These are phyloP conservation scores for Amanita pseudoporphyria DNA, from an alignment of 768 basidiomycete species.

Conservation along the genomic window DNA sequence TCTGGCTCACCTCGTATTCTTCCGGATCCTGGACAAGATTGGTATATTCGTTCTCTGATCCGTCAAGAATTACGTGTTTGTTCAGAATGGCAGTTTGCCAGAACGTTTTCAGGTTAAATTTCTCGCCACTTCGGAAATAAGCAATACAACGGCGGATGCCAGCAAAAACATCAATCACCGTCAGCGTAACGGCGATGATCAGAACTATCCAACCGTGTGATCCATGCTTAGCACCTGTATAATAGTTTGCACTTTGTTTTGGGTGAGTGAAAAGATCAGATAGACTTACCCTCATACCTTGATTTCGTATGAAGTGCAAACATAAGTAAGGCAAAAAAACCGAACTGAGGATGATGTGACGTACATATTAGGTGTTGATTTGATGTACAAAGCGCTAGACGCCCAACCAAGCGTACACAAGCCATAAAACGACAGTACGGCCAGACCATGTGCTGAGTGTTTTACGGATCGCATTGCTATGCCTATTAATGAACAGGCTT, in stretches of 20 bases:
- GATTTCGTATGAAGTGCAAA: slow-evolving; percentile 3
- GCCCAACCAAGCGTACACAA: slow-evolving; percentile 56
- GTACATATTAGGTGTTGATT: slow-evolving; percentile 77
- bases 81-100: slow-evolving; percentile 52
- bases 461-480: slow-evolving; percentile 74
- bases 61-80: slow-evolving; percentile 19
- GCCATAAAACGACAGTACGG: slow-evolving; percentile 53
- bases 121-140: slow-evolving; percentile 35
- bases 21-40: slow-evolving; percentile 49
- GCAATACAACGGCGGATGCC: slow-evolving; percentile 39
- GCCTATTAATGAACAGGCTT: slow-evolving; percentile 30
- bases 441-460: slow-evolving; percentile 51
- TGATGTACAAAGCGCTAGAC: slow-evolving; percentile 61
- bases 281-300: slow-evolving; percentile 57
- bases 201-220: slow-evolving; percentile 47
- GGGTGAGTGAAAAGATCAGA: neutral
- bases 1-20: slow-evolving; percentile 41
- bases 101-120: slow-evolving; percentile 37
- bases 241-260: neutral
- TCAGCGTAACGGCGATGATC: slow-evolving; percentile 26
- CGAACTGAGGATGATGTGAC: slow-evolving; percentile 21
- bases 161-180: slow-evolving; percentile 41
- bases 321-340: slow-evolving; percentile 12
- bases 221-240: slow-evolving; percentile 43
- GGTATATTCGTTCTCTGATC: slow-evolving; percentile 41